These are phyloP conservation scores for Mortierella sp. DNA, from an alignment of 371 early-diverging fungal genomes.

Conservation along the genomic window DNA sequence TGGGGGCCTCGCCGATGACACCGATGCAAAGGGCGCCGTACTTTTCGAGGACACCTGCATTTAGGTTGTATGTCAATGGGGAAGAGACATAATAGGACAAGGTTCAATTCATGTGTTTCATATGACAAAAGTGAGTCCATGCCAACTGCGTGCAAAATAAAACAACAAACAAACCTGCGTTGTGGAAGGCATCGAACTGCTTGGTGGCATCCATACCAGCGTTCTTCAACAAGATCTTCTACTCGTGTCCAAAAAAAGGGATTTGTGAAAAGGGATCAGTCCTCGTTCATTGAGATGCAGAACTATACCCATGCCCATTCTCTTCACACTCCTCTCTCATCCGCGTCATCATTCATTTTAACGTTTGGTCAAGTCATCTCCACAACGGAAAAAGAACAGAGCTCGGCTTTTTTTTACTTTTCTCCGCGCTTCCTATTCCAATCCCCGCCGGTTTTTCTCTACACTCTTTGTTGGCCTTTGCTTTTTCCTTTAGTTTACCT, in stretches of 20 bases:
- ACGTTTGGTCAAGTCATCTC: not conserved
- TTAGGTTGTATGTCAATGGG: not conserved
- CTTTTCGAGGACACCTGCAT: constrained; percentile 66
- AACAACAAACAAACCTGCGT: constrained; percentile 42
- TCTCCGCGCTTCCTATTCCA: constrained; percentile 1
- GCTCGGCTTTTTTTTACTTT: not conserved
- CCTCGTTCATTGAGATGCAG: not conserved
- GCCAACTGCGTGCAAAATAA: no score
- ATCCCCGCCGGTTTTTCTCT: constrained; percentile 1
- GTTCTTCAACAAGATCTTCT: constrained; percentile 81
- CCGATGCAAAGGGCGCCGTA: constrained; percentile 75
- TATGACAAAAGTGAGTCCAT: constrained; percentile 8
- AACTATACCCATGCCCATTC: not conserved
- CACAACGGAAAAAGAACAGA: not conserved
- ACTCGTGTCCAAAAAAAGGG: not conserved
- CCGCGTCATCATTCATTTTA: not conserved
- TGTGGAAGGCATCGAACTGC: constrained; percentile 92
- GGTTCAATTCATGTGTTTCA: not conserved
- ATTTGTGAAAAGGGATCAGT: not conserved
- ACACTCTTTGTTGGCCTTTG: not conserved
- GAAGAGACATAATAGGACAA: not conserved
- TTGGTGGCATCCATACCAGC: constrained; percentile 92
- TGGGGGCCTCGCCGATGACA: constrained; percentile 61
- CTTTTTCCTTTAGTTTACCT: constrained; percentile 32
- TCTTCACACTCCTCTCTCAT: not conserved